A percentile compares a stretch with the other conserved stretches of the same genome.
Conservation (phyloP, 2,329 filamentous ascomycete species). For the Phialemoniopsis sp. region DNA sequence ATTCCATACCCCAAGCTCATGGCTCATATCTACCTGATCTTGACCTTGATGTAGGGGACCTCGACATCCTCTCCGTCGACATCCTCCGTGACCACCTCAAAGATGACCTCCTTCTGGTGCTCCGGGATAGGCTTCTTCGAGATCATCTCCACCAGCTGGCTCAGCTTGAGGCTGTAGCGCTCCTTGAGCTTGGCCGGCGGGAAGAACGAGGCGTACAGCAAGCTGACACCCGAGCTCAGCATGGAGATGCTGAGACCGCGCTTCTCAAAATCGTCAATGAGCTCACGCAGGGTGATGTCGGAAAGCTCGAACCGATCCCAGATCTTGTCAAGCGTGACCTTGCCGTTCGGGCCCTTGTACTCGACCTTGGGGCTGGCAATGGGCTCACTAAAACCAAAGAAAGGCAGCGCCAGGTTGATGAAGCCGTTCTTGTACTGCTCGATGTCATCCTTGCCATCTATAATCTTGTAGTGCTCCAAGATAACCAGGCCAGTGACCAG, state of each 20-base stretch:
- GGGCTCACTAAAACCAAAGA: constrained; percentile 98
- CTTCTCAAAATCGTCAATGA: constrained; percentile 76
- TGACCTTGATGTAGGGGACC: constrained; percentile 93
- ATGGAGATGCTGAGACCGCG: constrained; percentile 82
- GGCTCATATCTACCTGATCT: constrained; percentile 41
- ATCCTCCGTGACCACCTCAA: constrained; percentile 93
- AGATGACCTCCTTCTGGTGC: constrained; percentile 93
- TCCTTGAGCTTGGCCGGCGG: constrained; percentile 75
- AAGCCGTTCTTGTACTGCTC: constrained; percentile 99
- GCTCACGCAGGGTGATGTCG: constrained; percentile 79
- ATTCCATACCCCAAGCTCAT: too few species aligned
- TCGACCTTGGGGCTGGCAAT: constrained; percentile 90
- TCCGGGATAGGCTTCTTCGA: constrained; percentile 88
- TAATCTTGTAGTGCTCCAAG: constrained; percentile 91
- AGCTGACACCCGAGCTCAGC: constrained; percentile 94
- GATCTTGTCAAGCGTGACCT: constrained; percentile 86
- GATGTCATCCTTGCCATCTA: constrained; percentile 93
- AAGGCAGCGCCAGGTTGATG: constrained; percentile 90
- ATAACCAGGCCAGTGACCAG: constrained; percentile 91
- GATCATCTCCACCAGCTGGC: constrained; percentile 79
- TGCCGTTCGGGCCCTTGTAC: constrained; percentile 75
- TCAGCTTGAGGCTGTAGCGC: constrained; percentile 77
- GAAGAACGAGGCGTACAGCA: constrained; percentile 94
- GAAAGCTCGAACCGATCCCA: constrained; percentile 96
- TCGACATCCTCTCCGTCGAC: constrained; percentile 89